phyloP scores from a whole-genome alignment of 169 alveolate species.

The Perkinsus olseni region DNA sequence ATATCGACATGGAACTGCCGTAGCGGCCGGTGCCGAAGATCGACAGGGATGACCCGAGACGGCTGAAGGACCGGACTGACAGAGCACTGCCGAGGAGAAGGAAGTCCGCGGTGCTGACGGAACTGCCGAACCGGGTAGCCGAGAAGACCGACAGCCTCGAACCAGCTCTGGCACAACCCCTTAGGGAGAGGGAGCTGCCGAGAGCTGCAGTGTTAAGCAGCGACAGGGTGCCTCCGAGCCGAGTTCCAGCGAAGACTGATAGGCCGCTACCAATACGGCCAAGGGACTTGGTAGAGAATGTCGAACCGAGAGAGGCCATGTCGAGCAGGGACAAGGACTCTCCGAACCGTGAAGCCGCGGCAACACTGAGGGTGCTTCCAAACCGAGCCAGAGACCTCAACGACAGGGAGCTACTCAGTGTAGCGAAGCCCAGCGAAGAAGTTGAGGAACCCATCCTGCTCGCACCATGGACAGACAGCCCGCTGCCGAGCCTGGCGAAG shows the following conservation, averaged over 20 bases:
- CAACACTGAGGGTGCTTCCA: background rate
- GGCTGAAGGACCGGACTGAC: background rate
- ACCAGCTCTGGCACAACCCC: background rate
- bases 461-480: background rate
- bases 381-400: background rate
- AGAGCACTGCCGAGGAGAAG: background rate
- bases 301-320: background rate
- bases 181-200: background rate
- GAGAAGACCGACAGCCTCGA: background rate
- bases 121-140: background rate
- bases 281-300: background rate
- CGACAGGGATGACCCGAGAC: background rate
- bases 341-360: background rate
- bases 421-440: background rate
- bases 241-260: background rate
- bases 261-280: background rate
- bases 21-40: background rate
- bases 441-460: background rate
- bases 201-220: background rate
- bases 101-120: background rate
- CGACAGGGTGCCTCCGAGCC: background rate
- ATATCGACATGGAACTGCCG: background rate
- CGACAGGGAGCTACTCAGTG: background rate
- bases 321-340: background rate
- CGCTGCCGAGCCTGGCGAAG: background rate